Percentiles rank a stretch among this genome's conserved stretches.
These are phyloP conservation scores for Aquilaria malaccensis DNA, from an alignment of 345 rosid species.

Conservation along the genomic window DNA sequence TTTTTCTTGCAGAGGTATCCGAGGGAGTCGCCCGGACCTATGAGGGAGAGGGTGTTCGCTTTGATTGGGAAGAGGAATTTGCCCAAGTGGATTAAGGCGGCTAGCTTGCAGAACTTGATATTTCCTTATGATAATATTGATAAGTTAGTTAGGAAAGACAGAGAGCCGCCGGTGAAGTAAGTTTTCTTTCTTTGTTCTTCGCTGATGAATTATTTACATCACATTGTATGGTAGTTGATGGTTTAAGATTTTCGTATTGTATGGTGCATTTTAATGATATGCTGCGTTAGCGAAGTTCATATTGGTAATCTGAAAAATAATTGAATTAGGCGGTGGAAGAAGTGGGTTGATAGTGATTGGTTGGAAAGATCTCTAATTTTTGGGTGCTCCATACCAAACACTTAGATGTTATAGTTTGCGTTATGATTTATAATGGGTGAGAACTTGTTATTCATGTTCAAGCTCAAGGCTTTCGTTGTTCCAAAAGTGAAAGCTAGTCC, in stretches of 20 bases:
- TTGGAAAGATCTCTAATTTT: too few species aligned
- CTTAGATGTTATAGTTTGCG: too few species aligned
- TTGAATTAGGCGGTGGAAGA: too few species aligned
- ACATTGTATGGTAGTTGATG: neutral
- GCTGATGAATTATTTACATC: neutral
- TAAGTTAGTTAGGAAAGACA: constrained; percentile 56
- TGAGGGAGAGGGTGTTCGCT: constrained; percentile 91
- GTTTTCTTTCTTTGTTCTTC: constrained; percentile 20
- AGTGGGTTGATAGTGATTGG: too few species aligned
- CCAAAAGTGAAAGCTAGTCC: too few species aligned
- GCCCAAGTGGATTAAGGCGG: constrained; percentile 85
- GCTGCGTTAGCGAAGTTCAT: constrained; percentile 4
- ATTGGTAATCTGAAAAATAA: too few species aligned
- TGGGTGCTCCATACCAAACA: too few species aligned
- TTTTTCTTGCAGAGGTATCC: constrained; percentile 90
- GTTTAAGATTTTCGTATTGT: too few species aligned
- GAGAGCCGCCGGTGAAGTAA: constrained; percentile 90
- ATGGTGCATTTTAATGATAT: too few species aligned
- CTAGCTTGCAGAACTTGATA: constrained; percentile 78
- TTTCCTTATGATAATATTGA: constrained; percentile 93
- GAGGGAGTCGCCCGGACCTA: constrained; percentile 78
- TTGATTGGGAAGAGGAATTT: constrained; percentile 89
- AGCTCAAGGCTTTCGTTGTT: too few species aligned
- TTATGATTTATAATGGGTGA: too few species aligned
- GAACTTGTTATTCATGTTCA: too few species aligned